Conservation (phyloP, 1,139 yeast species). For the Candida labiduridarum region DNA sequence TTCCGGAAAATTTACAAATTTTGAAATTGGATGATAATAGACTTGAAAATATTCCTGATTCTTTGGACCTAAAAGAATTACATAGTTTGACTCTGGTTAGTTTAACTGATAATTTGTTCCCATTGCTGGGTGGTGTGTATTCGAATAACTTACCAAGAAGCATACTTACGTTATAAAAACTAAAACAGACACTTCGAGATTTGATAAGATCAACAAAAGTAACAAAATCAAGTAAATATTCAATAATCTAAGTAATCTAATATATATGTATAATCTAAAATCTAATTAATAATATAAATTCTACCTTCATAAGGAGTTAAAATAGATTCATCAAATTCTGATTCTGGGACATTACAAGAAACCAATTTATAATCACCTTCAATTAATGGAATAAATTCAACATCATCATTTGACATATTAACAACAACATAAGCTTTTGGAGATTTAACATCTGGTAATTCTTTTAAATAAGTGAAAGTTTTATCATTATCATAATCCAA, state of each 20-base stretch:
- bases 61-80: not conserved
- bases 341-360: conserved; percentile 32
- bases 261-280: not conserved
- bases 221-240: too few species aligned
- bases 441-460: conserved; percentile 12
- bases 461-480: conserved; percentile 44
- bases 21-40: conserved; percentile 11
- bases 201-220: too few species aligned
- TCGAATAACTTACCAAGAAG: not conserved
- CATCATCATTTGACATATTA: conserved; percentile 48
- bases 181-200: too few species aligned
- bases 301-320: conserved; percentile 37
- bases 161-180: not conserved
- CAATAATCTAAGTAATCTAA: not conserved
- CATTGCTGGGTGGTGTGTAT: not conserved
- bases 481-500: conserved; percentile 40
- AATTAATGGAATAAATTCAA: too few species aligned
- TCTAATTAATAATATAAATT: conserved; percentile 27
- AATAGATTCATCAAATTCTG: conserved; percentile 26
- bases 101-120: conserved; percentile 8
- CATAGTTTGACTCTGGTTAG: conserved; percentile 2
- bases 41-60: conserved; percentile 1
- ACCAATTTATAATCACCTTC: conserved; percentile 16
- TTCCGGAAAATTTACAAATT: conserved; percentile 5
- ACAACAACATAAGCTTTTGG: conserved; percentile 43